phyloP scores from a whole-genome alignment of 306 rosid genomes.

The Gynostemma pentaphyllum region DNA sequence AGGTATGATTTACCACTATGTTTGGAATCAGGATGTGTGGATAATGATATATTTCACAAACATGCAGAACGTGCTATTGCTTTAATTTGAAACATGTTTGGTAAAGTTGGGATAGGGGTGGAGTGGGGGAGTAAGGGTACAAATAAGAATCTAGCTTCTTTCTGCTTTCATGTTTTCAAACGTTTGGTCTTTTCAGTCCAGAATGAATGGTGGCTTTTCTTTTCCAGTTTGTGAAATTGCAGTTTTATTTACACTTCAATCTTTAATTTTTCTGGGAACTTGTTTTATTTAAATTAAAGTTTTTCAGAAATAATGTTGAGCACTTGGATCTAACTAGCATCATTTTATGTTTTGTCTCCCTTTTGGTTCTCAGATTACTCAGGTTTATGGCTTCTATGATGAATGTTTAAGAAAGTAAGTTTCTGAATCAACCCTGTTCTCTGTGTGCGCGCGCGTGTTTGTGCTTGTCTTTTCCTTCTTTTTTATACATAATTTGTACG shows the following conservation, averaged over 20 bases:
- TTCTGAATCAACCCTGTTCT: background rate
- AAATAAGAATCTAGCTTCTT: background rate
- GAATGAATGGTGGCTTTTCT: background rate
- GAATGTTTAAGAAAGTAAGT: conserved; percentile 13
- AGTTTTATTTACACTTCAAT: background rate
- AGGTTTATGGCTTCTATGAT: conserved; percentile 12
- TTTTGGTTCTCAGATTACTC: conserved; percentile 9
- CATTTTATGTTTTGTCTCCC: conserved; percentile 7
- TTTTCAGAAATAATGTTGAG: background rate
- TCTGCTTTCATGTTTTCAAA: background rate
- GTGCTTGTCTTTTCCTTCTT: too few species aligned
- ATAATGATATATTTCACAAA: background rate
- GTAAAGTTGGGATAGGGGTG: conserved; percentile 7
- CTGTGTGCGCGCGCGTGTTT: too few species aligned
- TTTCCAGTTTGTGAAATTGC: background rate
- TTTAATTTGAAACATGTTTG: background rate
- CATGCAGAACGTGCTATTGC: background rate
- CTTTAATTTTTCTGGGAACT: background rate
- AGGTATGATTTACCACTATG: conserved; percentile 39
- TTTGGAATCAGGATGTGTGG: background rate
- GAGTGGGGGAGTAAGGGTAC: conserved; percentile 1
- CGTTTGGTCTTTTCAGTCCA: background rate
- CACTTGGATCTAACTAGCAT: background rate
- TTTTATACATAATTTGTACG: background rate
- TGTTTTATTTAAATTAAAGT: background rate